phyloP scores from a whole-genome alignment of 495 filamentous ascomycete genomes.

The Penicillium lividum region DNA sequence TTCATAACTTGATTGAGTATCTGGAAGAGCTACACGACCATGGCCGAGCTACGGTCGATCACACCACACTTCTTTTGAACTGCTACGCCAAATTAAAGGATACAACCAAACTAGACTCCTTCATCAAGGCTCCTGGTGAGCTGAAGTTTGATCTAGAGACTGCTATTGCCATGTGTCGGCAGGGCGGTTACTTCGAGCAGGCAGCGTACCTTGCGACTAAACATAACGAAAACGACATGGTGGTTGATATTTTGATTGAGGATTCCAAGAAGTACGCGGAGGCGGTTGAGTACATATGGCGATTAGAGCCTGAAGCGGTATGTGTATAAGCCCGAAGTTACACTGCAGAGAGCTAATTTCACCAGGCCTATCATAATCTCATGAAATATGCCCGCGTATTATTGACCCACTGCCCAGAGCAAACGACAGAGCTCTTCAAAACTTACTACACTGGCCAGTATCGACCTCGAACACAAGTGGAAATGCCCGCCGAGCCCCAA shows the following conservation, averaged over 20 bases:
- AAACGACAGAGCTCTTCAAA: conserved; percentile 83
- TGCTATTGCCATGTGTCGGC: conserved; percentile 95
- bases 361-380: conserved; percentile 78
- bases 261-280: conserved; percentile 87
- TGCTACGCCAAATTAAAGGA: conserved; percentile 98
- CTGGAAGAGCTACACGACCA: conserved; percentile 95
- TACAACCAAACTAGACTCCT: conserved; percentile 89
- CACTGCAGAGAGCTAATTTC: neutral
- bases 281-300: conserved; percentile 87
- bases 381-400: conserved; percentile 95
- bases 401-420: conserved; percentile 75
- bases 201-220: conserved; percentile 94
- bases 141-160: conserved; percentile 97
- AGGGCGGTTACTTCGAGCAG: conserved; percentile 97
- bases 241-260: conserved; percentile 93
- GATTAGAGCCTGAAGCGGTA: conserved; percentile 79
- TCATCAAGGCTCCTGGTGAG: conserved; percentile 93
- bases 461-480: conserved; percentile 65
- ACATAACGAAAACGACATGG: conserved; percentile 89
- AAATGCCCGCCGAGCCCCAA: conserved; percentile 51
- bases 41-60: conserved; percentile 90
- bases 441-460: conserved; percentile 90
- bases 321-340: conserved; percentile 23
- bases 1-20: conserved; percentile 97
- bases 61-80: conserved; percentile 91